phyloP scores from a whole-genome alignment of 2,329 filamentous ascomycete species.

The Aurifilum marmelostoma region DNA sequence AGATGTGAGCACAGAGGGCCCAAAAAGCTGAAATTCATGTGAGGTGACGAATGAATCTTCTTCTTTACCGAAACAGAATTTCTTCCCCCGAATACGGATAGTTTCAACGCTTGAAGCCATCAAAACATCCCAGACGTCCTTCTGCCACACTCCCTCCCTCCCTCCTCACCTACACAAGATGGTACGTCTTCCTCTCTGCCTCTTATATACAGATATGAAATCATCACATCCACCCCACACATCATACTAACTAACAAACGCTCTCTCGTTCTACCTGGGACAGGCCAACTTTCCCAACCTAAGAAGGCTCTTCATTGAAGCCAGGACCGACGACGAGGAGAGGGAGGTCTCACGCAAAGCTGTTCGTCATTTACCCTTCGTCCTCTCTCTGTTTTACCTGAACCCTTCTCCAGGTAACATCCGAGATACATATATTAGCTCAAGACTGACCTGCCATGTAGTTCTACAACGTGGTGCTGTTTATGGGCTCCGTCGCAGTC shows the following conservation, averaged over 20 bases:
- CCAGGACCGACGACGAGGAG: conserved; percentile 52
- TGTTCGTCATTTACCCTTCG: conserved; percentile 50
- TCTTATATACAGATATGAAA: neutral
- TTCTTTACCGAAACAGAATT: too few species aligned
- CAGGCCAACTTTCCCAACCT: conserved; percentile 31
- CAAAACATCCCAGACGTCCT: neutral
- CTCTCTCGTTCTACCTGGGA: neutral
- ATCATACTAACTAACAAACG: neutral
- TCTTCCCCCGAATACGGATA: too few species aligned
- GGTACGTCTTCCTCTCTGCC: neutral
- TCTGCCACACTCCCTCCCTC: neutral
- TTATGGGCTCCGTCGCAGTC: conserved; percentile 93
- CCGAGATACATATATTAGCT: neutral
- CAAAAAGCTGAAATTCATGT: neutral
- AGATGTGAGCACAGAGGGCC: neutral
- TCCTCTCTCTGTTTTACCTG: neutral
- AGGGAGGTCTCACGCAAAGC: conserved; percentile 92
- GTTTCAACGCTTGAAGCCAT: neutral
- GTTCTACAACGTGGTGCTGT: conserved; percentile 98
- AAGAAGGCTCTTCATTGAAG: conserved; percentile 25
- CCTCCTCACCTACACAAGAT: neutral
- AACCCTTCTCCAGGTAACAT: neutral
- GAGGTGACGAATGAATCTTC: too few species aligned
- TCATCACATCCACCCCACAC: neutral
- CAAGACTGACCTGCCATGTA: conserved; percentile 43